Conservation (phyloP, 352 stramenopile genomes). For the Globisporangium cylindrosporum region DNA sequence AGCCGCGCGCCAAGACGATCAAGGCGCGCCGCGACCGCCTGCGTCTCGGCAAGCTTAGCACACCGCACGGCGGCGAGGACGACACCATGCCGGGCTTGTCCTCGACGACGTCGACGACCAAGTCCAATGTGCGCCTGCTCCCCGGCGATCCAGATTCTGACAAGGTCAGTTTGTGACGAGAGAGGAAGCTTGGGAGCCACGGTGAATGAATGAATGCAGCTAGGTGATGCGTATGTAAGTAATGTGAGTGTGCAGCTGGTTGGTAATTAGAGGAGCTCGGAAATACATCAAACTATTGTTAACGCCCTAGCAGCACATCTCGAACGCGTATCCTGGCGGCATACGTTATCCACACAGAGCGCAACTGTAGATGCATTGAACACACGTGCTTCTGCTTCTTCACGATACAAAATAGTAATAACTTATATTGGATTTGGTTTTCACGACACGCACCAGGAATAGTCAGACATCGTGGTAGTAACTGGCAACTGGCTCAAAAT, state of each 20-base stretch:
- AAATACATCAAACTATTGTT: neutral
- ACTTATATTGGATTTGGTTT: conserved; percentile 13
- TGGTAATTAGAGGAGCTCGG: neutral
- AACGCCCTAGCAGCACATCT: neutral
- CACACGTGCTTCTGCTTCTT: conserved; percentile 20
- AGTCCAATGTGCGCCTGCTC: conserved; percentile 51
- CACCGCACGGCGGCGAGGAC: conserved; percentile 32
- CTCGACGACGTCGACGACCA: conserved; percentile 60
- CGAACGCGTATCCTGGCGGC: neutral
- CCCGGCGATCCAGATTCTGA: conserved; percentile 21
- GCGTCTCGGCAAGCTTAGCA: conserved; percentile 53
- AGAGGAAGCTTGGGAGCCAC: neutral
- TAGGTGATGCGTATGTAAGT: neutral
- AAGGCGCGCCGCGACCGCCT: conserved; percentile 58
- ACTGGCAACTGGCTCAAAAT: neutral
- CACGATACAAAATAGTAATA: conserved; percentile 9
- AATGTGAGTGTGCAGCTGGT: neutral
- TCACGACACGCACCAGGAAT: neutral
- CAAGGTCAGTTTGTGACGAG: conserved; percentile 27
- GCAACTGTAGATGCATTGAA: neutral
- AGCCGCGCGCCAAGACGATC: conserved; percentile 54
- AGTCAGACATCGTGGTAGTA: neutral
- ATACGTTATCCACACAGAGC: neutral
- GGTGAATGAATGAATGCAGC: neutral
- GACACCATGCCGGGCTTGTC: conserved; percentile 29